Conservation (phyloP, 2,329 filamentous ascomycete genomes). For the Metarhizium album region DNA sequence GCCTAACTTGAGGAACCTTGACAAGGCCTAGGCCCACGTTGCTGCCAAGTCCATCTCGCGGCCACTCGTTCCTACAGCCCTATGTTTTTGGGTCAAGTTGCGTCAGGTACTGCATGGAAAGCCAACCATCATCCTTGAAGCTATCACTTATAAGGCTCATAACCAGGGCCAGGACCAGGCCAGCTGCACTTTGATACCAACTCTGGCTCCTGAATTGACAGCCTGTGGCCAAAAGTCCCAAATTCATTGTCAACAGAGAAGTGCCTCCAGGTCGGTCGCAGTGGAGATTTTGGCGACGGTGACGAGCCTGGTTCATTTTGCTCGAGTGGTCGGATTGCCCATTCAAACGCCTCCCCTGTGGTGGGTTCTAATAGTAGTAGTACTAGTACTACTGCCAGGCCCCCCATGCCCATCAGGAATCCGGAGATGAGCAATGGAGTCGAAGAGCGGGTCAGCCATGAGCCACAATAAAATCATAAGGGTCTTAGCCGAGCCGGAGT, state of each 20-base stretch:
- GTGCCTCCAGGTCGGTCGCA: background rate
- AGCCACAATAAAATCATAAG: slow-evolving; percentile 8
- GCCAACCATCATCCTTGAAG: slow-evolving; percentile 1
- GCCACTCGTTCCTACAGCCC: slow-evolving; percentile 5
- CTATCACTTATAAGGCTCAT: background rate
- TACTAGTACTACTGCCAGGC: too few species aligned
- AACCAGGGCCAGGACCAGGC: background rate
- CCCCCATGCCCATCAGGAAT: background rate
- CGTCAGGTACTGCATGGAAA: background rate
- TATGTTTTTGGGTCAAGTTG: background rate
- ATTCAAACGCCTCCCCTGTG: background rate
- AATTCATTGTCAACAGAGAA: background rate
- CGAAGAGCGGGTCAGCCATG: slow-evolving; percentile 2
- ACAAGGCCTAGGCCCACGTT: background rate
- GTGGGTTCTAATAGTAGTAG: too few species aligned
- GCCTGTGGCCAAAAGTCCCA: background rate
- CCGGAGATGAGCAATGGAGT: slow-evolving; percentile 6
- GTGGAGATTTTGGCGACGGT: background rate
- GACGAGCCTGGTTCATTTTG: background rate
- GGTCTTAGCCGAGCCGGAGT: slow-evolving; percentile 4
- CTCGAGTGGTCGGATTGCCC: background rate
- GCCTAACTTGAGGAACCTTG: background rate
- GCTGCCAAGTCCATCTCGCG: background rate
- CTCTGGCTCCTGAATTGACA: background rate
- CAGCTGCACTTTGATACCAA: background rate